Base-by-base conservation (phyloP, 192 early-diverging fungal genomes). In the Linnemannia hyalina region DNA sequence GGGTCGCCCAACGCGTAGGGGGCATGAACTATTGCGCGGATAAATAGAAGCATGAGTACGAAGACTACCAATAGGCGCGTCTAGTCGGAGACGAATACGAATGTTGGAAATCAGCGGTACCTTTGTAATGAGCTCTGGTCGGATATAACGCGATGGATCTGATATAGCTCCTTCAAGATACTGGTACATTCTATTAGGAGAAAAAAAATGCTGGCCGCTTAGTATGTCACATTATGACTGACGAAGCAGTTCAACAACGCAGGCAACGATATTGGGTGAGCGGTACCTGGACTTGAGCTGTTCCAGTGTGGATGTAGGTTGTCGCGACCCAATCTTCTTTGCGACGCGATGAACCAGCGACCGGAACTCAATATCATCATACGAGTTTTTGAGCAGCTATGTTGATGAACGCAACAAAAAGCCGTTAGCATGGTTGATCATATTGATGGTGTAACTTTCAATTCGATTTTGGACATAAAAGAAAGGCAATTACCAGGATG, bases 301-400 rank as follows among this genome's bases (percentile, higher is more conserved):
- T 32, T 86, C 84, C 5, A 55, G 16, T 18, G n/a, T n/a, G 7
- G 80, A 73, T 8, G 38, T 46, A 4, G 52, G 54, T 16, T 26
- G 38, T 5, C 35, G 40, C 16, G 77, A 3, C 0, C 84, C 80
- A 9, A 77, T 38, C 22, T 86, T 86, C 40, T 55, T 77, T 10
- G 72, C 71, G 2, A 81, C 44, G 23, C 84, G 69, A 6, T 65
- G 42, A 23, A 81, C 47, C 18, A 78, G 2, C 1, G 78, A n/a
- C 29, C 76, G 54, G n/a, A 80, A 86, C n/a, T 86, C 84, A 9
- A 86, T 49, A 38, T 86, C 84, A 0, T 80, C 80, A 35, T 42
- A 86, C 0, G 65, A 55, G 44, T 78, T 46, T 38, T 77, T 41
- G n/a, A 41, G 70, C 6, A 81, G 70, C 84, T 86, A 47, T 1